Evolutionary conservation across 2,329 filamentous ascomycete genomes (phyloP).

Genomic region (Colletotrichum orchidophilum): DNA sequence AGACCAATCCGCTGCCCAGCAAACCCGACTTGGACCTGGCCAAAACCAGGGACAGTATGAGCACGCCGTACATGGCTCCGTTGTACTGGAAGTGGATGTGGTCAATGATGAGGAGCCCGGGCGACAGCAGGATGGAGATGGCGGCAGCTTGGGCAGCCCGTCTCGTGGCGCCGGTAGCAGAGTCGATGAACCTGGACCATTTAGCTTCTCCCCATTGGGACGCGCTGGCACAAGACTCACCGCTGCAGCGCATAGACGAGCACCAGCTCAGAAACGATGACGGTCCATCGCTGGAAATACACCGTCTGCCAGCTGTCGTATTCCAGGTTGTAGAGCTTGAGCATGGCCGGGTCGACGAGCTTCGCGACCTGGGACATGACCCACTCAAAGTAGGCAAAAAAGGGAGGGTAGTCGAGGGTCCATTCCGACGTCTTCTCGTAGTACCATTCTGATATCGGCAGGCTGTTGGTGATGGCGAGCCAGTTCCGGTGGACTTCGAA

Average conservation of each 20-base stretch:
- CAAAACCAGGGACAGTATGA: constrained; percentile 86
- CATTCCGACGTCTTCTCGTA: constrained; percentile 98
- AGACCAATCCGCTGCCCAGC: constrained; percentile 81
- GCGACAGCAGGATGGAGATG: constrained; percentile 89
- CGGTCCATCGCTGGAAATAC: constrained; percentile 91
- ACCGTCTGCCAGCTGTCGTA: constrained; percentile 95
- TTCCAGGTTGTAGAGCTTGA: constrained; percentile 80
- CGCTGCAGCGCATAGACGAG: constrained; percentile 83
- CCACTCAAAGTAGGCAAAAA: constrained; percentile 99
- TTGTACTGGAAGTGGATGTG: constrained; percentile 99
- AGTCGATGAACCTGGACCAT: constrained; percentile 76
- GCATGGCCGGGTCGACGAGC: constrained; percentile 82
- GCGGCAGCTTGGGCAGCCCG: constrained; percentile 85
- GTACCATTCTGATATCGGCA: constrained; percentile 92
- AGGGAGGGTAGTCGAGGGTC: constrained; percentile 98
- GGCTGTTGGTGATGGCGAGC: constrained; percentile 92
- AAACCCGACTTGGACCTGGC: constrained; percentile 80
- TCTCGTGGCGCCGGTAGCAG: constrained; percentile 71
- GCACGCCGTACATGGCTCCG: constrained; percentile 91
- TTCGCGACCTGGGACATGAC: constrained; percentile 81
- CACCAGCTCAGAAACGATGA: constrained; percentile 85
- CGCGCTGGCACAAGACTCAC: constrained; percentile 50
- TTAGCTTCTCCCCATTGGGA: not conserved
- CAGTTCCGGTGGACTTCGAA: constrained; percentile 99
- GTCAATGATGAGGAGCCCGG: constrained; percentile 94